These are phyloP conservation scores for Fusarium albidum DNA, from an alignment of 2,329 filamentous ascomycete species.

Conservation along the genomic window DNA sequence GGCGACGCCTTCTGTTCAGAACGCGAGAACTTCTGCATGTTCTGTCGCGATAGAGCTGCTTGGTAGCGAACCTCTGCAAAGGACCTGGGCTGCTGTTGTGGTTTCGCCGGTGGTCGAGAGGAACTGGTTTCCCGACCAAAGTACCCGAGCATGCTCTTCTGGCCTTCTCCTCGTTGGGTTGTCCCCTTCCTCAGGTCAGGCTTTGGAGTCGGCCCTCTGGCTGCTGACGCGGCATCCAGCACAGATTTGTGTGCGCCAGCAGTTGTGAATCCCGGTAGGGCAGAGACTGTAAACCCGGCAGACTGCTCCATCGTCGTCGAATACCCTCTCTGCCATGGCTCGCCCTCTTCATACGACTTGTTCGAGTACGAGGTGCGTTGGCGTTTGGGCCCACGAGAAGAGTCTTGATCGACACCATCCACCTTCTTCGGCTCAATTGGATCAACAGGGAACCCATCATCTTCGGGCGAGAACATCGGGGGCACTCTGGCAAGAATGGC, in stretches of 20 bases:
- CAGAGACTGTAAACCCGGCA: conserved; percentile 65
- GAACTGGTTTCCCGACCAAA: conserved; percentile 41
- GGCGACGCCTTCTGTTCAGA: conserved; percentile 21
- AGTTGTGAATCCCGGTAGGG: conserved; percentile 68
- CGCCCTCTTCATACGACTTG: conserved; percentile 25
- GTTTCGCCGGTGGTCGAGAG: conserved; percentile 12
- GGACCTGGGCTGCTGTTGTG: conserved; percentile 27
- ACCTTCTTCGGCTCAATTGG: conserved; percentile 55
- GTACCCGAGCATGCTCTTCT: conserved; percentile 54
- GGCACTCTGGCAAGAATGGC: conserved; percentile 62
- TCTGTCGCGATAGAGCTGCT: conserved; percentile 36
- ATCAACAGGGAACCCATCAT: conserved; percentile 73
- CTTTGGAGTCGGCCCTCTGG: conserved; percentile 29
- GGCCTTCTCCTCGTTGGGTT: conserved; percentile 47
- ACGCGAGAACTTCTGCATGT: conserved; percentile 3
- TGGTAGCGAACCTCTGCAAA: conserved; percentile 38
- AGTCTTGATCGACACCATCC: conserved; percentile 31
- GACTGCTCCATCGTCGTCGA: conserved; percentile 69
- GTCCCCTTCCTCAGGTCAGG: conserved; percentile 38
- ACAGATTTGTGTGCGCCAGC: conserved; percentile 62
- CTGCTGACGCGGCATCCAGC: conserved; percentile 38
- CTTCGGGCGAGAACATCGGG: conserved; percentile 65
- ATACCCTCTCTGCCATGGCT: conserved; percentile 55
- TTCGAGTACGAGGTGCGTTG: conserved; percentile 38
- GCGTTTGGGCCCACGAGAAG: conserved; percentile 39